Conservation (phyloP, 345 rosid species). For the Eucalyptus regnans region DNA sequence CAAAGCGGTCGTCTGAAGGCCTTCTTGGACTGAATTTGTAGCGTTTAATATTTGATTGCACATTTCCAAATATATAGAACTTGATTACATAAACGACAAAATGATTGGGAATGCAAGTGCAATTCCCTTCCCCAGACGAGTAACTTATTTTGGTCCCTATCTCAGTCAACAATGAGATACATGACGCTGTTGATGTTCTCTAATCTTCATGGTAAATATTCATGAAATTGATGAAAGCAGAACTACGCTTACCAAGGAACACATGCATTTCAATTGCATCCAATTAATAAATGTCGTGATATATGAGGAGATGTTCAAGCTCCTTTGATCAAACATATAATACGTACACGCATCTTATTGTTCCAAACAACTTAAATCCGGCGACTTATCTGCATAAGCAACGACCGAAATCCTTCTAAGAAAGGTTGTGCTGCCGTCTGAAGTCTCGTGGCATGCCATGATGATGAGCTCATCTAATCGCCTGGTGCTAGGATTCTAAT, state of each 20-base stretch:
- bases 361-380: neutral
- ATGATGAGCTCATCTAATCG: neutral
- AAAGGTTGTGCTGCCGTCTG: neutral
- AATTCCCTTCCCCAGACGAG: neutral
- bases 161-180: neutral
- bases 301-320: neutral
- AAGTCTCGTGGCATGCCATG: neutral
- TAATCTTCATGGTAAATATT: neutral
- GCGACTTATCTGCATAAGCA: neutral
- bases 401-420: neutral
- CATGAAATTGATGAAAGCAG: neutral
- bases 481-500: neutral
- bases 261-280: neutral
- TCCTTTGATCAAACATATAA: neutral
- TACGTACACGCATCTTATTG: neutral
- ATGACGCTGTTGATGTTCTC: neutral
- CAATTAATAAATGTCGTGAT: neutral
- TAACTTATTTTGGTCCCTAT: neutral
- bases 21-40: neutral
- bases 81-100: neutral
- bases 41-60: neutral
- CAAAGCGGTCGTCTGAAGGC: neutral
- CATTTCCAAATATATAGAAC: neutral
- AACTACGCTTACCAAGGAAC: neutral
- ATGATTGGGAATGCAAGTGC: neutral